Conservation (phyloP, 306 rosid genomes). For the Ormosia semicastrata region DNA sequence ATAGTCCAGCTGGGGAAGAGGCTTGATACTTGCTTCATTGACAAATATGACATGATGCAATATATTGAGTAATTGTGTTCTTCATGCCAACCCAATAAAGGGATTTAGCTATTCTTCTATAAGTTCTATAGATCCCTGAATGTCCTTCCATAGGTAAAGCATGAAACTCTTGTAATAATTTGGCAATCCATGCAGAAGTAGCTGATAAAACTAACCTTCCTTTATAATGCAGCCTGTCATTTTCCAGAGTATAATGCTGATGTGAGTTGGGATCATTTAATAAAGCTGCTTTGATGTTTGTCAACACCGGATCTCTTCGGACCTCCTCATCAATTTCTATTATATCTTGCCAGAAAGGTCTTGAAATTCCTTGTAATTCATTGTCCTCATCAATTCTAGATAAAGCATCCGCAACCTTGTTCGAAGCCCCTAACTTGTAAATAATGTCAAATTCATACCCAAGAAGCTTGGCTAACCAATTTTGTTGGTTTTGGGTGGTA, state of each 20-base stretch:
- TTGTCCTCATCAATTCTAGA: not conserved
- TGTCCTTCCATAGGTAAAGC: not conserved
- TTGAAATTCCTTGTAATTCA: not conserved
- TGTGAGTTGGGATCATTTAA: not conserved
- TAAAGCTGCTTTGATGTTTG: not conserved
- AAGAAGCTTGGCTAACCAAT: not conserved
- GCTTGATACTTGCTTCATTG: no score
- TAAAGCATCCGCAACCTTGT: not conserved
- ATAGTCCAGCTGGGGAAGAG: no score
- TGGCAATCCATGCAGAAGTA: not conserved
- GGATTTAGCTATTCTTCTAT: not conserved
- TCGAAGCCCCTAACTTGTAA: not conserved
- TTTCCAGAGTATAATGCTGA: no score
- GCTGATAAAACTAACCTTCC: not conserved
- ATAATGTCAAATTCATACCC: not conserved
- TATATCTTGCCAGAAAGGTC: not conserved
- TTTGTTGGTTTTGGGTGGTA: not conserved
- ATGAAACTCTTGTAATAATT: not conserved
- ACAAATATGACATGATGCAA: not conserved
- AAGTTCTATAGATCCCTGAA: not conserved
- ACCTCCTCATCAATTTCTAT: not conserved
- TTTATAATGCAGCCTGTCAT: no score
- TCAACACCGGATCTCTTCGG: not conserved
- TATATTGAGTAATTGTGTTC: not conserved
- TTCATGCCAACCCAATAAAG: not conserved